Evolutionary conservation across 2,329 filamentous ascomycete species (phyloP).

Genomic region (Pseudogymnoascus sp.): DNA sequence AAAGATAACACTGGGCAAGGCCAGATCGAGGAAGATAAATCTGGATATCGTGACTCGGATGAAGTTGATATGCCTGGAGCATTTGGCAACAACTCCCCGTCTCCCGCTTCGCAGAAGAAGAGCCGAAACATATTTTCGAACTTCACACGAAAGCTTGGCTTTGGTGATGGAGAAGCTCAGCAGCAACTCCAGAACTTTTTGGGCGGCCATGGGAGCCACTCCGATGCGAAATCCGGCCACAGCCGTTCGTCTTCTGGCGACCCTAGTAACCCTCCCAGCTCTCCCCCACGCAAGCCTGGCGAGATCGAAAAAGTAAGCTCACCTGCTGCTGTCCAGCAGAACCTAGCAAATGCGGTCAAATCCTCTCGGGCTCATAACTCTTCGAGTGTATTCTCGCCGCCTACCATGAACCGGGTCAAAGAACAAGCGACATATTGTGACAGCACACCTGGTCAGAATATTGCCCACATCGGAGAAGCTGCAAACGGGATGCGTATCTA

Average conservation of each 20-base stretch:
- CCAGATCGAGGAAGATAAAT: conserved; percentile 19
- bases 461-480: conserved; percentile 61
- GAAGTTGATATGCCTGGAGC: conserved; percentile 59
- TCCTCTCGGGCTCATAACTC: conserved; percentile 72
- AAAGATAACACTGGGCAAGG: conserved; percentile 7
- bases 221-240: conserved; percentile 21
- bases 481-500: conserved; percentile 68
- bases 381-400: conserved; percentile 61
- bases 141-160: conserved; percentile 59
- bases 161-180: conserved; percentile 44
- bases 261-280: not conserved
- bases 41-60: conserved; percentile 30
- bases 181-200: conserved; percentile 39
- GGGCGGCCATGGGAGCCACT: conserved; percentile 14
- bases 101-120: conserved; percentile 33
- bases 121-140: conserved; percentile 54
- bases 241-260: conserved; percentile 9
- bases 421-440: conserved; percentile 86
- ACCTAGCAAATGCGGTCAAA: conserved; percentile 69
- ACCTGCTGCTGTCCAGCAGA: conserved; percentile 55
- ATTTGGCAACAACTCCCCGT: conserved; percentile 56
- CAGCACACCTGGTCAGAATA: conserved; percentile 62
- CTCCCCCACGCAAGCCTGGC: conserved; percentile 10
- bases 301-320: conserved; percentile 43
- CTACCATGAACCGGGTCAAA: conserved; percentile 63